A percentile compares a stretch with the other conserved stretches of the same genome.
Evolutionary conservation across 176 grass and related monocot species (phyloP).

Genomic region (Oryza punctata): DNA sequence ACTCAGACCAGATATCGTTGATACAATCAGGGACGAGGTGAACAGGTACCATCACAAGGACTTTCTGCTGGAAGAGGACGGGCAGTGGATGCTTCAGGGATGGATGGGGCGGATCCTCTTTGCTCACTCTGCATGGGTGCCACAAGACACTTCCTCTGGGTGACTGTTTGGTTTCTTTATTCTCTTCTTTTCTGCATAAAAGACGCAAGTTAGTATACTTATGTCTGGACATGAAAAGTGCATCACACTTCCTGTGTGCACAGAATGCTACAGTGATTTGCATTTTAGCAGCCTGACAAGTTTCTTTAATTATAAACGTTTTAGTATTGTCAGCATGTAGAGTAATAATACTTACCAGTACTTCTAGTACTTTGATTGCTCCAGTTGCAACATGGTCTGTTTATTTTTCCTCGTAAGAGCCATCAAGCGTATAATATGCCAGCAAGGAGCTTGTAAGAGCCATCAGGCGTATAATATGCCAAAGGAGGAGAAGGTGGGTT

Average conservation of each 20-base stretch:
- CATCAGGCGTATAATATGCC: not conserved
- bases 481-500: not conserved
- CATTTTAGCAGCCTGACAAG: no score
- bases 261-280: no score
- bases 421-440: not conserved
- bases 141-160: not conserved
- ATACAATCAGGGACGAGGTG: slow-evolving; percentile 31
- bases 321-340: not conserved
- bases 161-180: not conserved
- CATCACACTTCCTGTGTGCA: not conserved
- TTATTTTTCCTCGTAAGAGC: not conserved
- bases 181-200: not conserved
- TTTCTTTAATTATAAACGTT: no score
- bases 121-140: slow-evolving; percentile 42
- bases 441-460: not conserved
- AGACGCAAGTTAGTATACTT: not conserved
- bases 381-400: not conserved
- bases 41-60: slow-evolving; percentile 47
- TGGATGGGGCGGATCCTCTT: slow-evolving; percentile 54
- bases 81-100: slow-evolving; percentile 52
- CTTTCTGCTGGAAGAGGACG: slow-evolving; percentile 48
- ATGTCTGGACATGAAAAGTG: not conserved
- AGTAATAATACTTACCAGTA: not conserved
- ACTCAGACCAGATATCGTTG: slow-evolving; percentile 30
- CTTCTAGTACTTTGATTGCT: not conserved